phyloP scores from a whole-genome alignment of 108 stramenopile genomes.

The Cyclotella baltica region DNA sequence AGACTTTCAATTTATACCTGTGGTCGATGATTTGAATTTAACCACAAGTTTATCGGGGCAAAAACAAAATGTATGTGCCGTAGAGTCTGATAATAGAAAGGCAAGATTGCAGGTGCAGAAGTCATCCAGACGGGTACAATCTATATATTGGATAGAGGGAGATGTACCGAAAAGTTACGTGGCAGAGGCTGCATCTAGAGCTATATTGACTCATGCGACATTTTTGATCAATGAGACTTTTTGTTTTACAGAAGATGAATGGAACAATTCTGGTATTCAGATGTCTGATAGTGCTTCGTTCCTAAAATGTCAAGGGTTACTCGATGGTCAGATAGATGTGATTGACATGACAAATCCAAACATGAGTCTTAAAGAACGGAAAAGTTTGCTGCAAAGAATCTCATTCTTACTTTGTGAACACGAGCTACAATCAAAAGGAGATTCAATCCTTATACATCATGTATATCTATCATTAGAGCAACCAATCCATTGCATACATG shows the following conservation, averaged over 20 bases:
- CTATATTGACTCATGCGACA: constrained; percentile 47
- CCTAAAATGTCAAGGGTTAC: background rate
- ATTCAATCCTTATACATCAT: constrained; percentile 7
- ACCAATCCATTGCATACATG: constrained; percentile 5
- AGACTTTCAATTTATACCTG: background rate
- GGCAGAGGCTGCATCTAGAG: constrained; percentile 28
- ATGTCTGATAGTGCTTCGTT: no score
- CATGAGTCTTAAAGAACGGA: constrained; percentile 27
- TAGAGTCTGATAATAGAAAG: background rate
- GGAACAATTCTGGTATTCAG: constrained; percentile 2
- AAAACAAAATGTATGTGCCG: background rate
- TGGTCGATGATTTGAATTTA: background rate
- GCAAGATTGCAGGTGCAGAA: background rate
- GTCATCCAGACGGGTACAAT: background rate
- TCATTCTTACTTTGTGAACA: constrained; percentile 11
- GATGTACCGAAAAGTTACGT: background rate
- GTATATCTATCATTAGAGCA: background rate
- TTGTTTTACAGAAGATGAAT: constrained; percentile 29
- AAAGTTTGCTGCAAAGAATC: constrained; percentile 8
- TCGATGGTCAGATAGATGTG: constrained; percentile 21
- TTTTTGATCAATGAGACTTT: constrained; percentile 28
- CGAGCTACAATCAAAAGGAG: background rate
- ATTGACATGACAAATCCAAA: constrained; percentile 50
- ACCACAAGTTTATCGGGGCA: background rate
- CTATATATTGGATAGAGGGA: constrained; percentile 20